Evolutionary conservation across 306 rosid genomes (phyloP), one percentile per base, ranked within the genome.

Genomic region (Lathyrus sativus): DNA sequence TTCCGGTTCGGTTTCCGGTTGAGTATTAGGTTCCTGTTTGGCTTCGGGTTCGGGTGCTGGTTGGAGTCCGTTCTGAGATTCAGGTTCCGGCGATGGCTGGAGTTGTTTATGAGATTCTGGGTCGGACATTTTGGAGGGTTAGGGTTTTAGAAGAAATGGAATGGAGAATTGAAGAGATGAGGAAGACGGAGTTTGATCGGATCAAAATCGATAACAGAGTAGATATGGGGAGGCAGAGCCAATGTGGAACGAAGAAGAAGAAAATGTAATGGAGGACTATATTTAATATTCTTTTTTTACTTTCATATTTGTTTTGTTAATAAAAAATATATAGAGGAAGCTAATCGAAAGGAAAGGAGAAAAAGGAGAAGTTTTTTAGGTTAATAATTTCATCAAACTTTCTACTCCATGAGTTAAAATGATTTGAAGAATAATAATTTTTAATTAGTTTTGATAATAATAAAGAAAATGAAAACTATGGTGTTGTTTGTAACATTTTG

Each of bases 51-150:
- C 48, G 9, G 42, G 62, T 0, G 13, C 45, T 14, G 74, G 41
- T 44, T 71, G 78, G 43, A 6, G 67, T 50, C 50, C 78, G 59
- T 71, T 60, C 4, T 72, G 24, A 8, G 62, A 54, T 50, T 68
- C 66, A 0, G 71, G 43, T 69, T 74, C 69, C 7, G 73, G 44
- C 0, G 29, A 58, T 18, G 73, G 28, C 12, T 70, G 77, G 37
- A 5, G 70, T 41, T 60, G 62, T 63, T 65, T 59, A 2, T 22
- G 80, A 12, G 72, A 76, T 41, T 72, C 79, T 22, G 58, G 74
- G 73, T 81, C 79, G 6, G 74, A 64, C 76, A 73, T 76, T 46
- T 48, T 54, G 70, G 9, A 8, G 26, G 8, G 66, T 51, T 61
- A 51, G 66, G 71, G 80, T 76, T 68, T 70, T 7, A 5, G 28